Base-by-base conservation (phyloP, 1,284 basidiomycete genomes). In the Trametes sp. region DNA sequence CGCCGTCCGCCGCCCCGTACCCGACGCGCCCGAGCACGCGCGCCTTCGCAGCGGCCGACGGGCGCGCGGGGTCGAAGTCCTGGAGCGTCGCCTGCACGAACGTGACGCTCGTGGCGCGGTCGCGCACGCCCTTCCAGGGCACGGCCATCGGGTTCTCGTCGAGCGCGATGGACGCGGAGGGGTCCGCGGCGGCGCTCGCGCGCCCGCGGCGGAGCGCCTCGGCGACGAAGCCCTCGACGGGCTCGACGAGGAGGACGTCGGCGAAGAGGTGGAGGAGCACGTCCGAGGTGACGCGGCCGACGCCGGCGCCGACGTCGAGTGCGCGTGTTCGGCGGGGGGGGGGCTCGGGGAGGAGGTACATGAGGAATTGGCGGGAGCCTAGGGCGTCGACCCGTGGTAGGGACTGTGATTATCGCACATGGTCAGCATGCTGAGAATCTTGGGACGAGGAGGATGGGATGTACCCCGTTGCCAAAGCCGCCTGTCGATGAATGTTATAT, bases 241-340 rank as follows among this genome's bases (percentile, higher is more conserved):
- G 96, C 74, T 98, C 96, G 61, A 96, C 84, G 41, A 97, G 84
- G 44, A 95, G 88, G 44, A 98, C 92, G 71, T 95, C 91, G 33
- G 89, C 85, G 64, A 95, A 85, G 53, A 98, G 87, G 69, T 91
- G 90, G 6, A 98, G 84, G 11, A 98, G 86, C 13, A 95, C 92
- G 64, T 92, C 88, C 5, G 86, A 82, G 0, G 95, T 96, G 33
- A 97, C 95, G 57, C 96, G 88, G 9, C 96, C 96, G 53, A 98
- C 91, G 2, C 96, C 96, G 19, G 95, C 91, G 19, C 91, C 96
- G 56, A 96, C 93, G 71, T 98, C 96, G 16, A 98, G 83, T 0
- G 92, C 94, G 36, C 93, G 86, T 36, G 81, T 84, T 54, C 90
- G 78, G 59, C 75, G 73, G 31, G 71, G 54, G 41, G 76, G 65